Evolutionary conservation across 2,329 filamentous ascomycete genomes (phyloP).

Genomic region (Aspergillus neotritici): DNA sequence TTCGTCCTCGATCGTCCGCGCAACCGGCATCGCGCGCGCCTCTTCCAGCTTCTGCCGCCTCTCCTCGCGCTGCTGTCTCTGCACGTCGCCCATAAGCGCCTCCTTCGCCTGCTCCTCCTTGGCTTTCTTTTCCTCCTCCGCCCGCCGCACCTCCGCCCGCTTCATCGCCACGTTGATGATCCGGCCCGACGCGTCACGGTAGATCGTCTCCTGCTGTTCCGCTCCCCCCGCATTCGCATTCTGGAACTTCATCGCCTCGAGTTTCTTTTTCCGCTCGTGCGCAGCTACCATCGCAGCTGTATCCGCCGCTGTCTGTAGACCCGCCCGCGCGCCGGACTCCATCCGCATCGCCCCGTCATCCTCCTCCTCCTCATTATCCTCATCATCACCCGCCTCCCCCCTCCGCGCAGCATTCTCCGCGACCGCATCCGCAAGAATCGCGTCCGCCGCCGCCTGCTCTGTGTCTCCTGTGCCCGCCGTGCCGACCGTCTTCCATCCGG

Average conservation of each 20-base stretch:
- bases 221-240: constrained; percentile 36
- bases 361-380: constrained; percentile 41
- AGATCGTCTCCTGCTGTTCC: constrained; percentile 77
- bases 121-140: constrained; percentile 63
- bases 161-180: constrained; percentile 91
- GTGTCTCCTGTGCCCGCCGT: constrained; percentile 33
- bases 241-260: constrained; percentile 36
- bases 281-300: constrained; percentile 66
- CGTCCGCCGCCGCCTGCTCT: constrained; percentile 65
- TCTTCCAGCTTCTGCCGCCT: constrained; percentile 67
- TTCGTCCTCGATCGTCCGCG: constrained; percentile 74
- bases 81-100: constrained; percentile 77
- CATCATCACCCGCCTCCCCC: constrained; percentile 44
- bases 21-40: constrained; percentile 74
- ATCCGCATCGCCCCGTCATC: constrained; percentile 54
- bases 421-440: constrained; percentile 67
- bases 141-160: constrained; percentile 75
- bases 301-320: constrained; percentile 75
- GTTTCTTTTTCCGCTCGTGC: constrained; percentile 52
- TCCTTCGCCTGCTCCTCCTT: constrained; percentile 63
- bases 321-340: constrained; percentile 81
- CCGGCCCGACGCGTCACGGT: constrained; percentile 90
- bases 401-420: constrained; percentile 57
- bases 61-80: constrained; percentile 61
- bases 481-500: constrained; percentile 69